These are phyloP conservation scores for Shiraia sp. DNA, from an alignment of 2,329 filamentous ascomycete species.

Conservation along the genomic window DNA sequence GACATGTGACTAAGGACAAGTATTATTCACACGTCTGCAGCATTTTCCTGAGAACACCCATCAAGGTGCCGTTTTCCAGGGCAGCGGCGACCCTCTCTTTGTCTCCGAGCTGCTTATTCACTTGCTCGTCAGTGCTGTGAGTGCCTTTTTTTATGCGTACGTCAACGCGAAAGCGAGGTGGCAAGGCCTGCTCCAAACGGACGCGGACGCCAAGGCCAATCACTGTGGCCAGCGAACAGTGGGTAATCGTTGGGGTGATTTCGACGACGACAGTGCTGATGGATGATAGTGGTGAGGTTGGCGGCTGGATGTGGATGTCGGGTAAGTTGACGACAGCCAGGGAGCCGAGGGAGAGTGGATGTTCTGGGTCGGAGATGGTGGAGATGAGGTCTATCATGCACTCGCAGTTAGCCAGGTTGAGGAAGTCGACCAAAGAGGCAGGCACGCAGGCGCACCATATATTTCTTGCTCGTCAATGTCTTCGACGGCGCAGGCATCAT, in stretches of 20 bases:
- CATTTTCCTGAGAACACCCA: conserved; percentile 91
- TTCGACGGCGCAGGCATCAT: conserved; percentile 70
- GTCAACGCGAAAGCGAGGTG: conserved; percentile 88
- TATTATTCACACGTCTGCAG: conserved; percentile 79
- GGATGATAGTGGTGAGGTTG: conserved; percentile 64
- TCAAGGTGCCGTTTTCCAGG: conserved; percentile 88
- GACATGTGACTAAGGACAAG: too few relatives aligned
- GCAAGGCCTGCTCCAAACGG: conserved; percentile 85
- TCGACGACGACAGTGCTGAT: conserved; percentile 80
- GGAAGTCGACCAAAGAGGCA: neutral
- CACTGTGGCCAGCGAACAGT: conserved; percentile 94
- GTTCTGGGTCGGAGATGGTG: conserved; percentile 93
- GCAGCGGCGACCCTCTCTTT: conserved; percentile 96
- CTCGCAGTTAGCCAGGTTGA: conserved; percentile 28
- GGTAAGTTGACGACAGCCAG: conserved; percentile 94
- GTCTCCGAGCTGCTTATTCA: conserved; percentile 94
- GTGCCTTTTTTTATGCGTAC: conserved; percentile 94
- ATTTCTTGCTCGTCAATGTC: conserved; percentile 97
- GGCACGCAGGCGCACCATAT: conserved; percentile 64
- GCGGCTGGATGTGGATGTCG: conserved; percentile 79
- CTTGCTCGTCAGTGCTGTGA: conserved; percentile 92
- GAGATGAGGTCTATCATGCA: conserved; percentile 77
- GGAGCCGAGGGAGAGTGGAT: conserved; percentile 90
- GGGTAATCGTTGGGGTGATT: conserved; percentile 94
- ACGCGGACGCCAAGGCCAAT: conserved; percentile 93